Base-by-base conservation (phyloP, 208 protist species). In the Tritrichomonas foetus region DNA sequence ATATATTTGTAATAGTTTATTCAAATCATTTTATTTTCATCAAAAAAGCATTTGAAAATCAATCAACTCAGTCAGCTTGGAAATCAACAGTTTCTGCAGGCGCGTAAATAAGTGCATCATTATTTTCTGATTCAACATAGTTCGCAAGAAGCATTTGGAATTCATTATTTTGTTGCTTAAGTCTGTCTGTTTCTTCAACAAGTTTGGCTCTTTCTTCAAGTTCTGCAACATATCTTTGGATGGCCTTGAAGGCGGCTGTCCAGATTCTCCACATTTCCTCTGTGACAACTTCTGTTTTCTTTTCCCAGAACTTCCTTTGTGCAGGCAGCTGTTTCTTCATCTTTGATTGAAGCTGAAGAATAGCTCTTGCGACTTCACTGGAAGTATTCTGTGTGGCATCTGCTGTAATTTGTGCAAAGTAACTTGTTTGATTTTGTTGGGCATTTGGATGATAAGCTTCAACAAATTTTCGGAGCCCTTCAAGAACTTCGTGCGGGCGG, bases 381-480 rank as follows among this genome's bases (percentile, higher is more conserved):
- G 78, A 89, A 41, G 78, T 89, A 49, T 89, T 89, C 27, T 89
- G 78, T 89, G 78, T 89, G 22, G 78, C 78, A 89, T 89, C 47
- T 25, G 47, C 78, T 39, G 78, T 89, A 36, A 89, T 89, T 50
- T 89, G 78, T 14, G 41, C 47, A 49, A 57, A 89, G 14, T 47
- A 39, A 30, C 47, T 89, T 57, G 78, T 89, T 47, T 89, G 78
- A 49, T 89, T 89, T 36, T 89, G 78, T 57, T 89, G 78, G 33
- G 78, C 27, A 16, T 57, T 89, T 16, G 78, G 78, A 61, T 89
- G 78, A 57, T 89, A 89, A 36, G 41, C 78, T 53, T 89, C 78
- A 3, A 89, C 78, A 49, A 89, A 89, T 33, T 47, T 53, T 16
- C 78, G 8, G 20, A 89, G 47, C 2, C 78, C 78, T 89, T 89